phyloP scores from a whole-genome alignment of 2,329 filamentous ascomycete species.

The Ophiostoma triangulosporum region DNA sequence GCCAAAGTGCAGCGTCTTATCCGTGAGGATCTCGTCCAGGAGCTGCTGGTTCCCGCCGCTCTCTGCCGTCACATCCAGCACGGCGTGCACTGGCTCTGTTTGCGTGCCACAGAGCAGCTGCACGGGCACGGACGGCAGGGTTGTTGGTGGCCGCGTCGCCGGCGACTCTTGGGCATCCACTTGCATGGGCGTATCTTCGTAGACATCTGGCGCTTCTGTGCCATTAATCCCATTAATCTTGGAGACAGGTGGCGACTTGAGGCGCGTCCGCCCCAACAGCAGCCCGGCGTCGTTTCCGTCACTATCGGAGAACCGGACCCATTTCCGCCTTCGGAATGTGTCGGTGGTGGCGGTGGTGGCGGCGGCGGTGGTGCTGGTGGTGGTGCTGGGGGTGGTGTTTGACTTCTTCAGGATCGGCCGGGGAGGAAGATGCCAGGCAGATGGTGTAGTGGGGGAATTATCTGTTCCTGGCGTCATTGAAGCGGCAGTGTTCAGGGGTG shows the following conservation, averaged over 20 bases:
- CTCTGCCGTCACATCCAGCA: conserved; percentile 17
- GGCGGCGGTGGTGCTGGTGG: too few species aligned
- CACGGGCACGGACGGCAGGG: neutral
- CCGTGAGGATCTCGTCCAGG: conserved; percentile 13
- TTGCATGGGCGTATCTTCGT: neutral
- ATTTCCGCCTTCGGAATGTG: conserved; percentile 16
- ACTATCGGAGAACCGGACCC: conserved; percentile 22
- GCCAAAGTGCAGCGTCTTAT: conserved; percentile 18
- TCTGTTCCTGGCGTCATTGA: neutral
- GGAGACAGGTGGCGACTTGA: neutral
- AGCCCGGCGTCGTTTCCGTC: conserved; percentile 3
- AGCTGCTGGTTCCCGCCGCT: neutral
- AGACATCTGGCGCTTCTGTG: neutral
- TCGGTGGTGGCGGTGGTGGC: neutral
- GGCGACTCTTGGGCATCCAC: neutral
- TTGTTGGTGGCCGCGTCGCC: neutral
- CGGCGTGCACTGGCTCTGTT: conserved; percentile 12
- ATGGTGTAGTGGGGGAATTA: neutral
- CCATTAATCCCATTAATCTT: neutral
- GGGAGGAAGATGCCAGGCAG: neutral
- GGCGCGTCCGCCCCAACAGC: neutral
- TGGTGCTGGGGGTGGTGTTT: too few species aligned
- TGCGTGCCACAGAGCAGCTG: conserved; percentile 3
- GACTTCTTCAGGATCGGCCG: neutral
- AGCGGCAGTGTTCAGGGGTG: neutral